phyloP scores from a whole-genome alignment of 2,329 filamentous ascomycete genomes.

The Aspergillus caelatus region DNA sequence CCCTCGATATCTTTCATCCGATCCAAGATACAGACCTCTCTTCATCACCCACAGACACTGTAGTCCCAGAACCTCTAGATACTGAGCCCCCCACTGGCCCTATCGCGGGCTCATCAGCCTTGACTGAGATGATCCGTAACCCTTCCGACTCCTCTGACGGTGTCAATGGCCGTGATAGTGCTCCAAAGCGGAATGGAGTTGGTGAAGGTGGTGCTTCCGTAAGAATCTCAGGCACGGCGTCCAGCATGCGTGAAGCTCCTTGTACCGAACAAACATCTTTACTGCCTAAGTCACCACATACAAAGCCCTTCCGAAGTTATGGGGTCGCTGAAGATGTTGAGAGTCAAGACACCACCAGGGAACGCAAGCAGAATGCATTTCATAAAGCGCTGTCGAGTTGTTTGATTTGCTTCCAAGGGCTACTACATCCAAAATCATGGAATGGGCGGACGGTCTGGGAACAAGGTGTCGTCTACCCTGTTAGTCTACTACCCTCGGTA shows the following conservation, averaged over 20 bases:
- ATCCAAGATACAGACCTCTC: slow-evolving; percentile 10
- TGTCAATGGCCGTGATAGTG: slow-evolving; percentile 8
- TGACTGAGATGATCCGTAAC: slow-evolving; percentile 55
- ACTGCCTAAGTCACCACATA: slow-evolving; percentile 30
- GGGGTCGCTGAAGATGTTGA: slow-evolving; percentile 36
- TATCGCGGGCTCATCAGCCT: slow-evolving; percentile 46
- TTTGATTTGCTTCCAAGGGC: slow-evolving; percentile 30
- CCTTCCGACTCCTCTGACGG: slow-evolving; percentile 35
- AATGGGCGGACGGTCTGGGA: slow-evolving; percentile 67
- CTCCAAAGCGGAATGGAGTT: slow-evolving; percentile 18
- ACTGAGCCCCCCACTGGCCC: slow-evolving; percentile 19
- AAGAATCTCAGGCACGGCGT: slow-evolving; percentile 9
- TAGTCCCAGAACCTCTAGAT: slow-evolving; percentile 17
- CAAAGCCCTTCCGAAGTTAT: slow-evolving; percentile 34
- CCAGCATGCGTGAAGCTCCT: slow-evolving; percentile 21
- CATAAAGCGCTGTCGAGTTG: slow-evolving; percentile 22
- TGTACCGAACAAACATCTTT: slow-evolving; percentile 42
- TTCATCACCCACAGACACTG: slow-evolving; percentile 27
- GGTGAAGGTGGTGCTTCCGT: slow-evolving; percentile 18
- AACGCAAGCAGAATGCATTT: slow-evolving; percentile 17
- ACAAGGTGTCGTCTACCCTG: slow-evolving; percentile 66
- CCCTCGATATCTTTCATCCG: slow-evolving; percentile 34
- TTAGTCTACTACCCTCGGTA: slow-evolving; percentile 78
- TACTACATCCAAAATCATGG: slow-evolving; percentile 71
- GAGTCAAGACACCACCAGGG: slow-evolving; percentile 23